Evolutionary conservation across 805 yeast genomes (phyloP).

Genomic region (Brettanomyces anomalus): DNA sequence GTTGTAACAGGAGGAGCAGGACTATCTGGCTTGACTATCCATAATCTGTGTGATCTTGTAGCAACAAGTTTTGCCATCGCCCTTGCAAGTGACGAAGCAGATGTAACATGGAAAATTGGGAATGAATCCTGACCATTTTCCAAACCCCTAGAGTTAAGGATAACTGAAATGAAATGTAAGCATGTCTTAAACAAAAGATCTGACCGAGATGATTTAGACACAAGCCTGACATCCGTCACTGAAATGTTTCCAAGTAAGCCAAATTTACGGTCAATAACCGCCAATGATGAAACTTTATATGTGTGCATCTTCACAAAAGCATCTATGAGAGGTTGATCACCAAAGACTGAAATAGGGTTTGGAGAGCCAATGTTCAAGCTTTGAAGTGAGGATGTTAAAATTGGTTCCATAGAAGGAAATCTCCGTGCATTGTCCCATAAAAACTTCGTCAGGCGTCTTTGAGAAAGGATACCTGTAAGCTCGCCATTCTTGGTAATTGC

Average conservation of each 20-base stretch:
- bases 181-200: constrained; percentile 76
- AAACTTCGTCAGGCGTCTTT: constrained; percentile 75
- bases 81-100: constrained; percentile 70
- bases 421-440: constrained; percentile 90
- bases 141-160: constrained; percentile 79
- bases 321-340: constrained; percentile 80
- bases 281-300: constrained; percentile 79
- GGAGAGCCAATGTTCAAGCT: constrained; percentile 68
- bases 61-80: constrained; percentile 94
- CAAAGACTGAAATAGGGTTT: constrained; percentile 71
- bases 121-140: constrained; percentile 93
- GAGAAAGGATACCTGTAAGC: constrained; percentile 81
- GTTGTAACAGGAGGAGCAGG: constrained; percentile 7
- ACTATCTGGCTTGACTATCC: constrained; percentile 61
- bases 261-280: constrained; percentile 76
- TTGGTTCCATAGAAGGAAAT: constrained; percentile 71
- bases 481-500: constrained; percentile 54
- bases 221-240: constrained; percentile 86
- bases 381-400: constrained; percentile 58
- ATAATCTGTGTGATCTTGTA: constrained; percentile 82
- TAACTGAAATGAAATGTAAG: constrained; percentile 78
- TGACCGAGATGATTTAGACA: constrained; percentile 80
- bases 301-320: constrained; percentile 81
- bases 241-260: constrained; percentile 86
- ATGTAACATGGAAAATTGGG: constrained; percentile 91